phyloP scores from a whole-genome alignment of 495 filamentous ascomycete genomes.

The Aspergillus sclerotioniger region DNA sequence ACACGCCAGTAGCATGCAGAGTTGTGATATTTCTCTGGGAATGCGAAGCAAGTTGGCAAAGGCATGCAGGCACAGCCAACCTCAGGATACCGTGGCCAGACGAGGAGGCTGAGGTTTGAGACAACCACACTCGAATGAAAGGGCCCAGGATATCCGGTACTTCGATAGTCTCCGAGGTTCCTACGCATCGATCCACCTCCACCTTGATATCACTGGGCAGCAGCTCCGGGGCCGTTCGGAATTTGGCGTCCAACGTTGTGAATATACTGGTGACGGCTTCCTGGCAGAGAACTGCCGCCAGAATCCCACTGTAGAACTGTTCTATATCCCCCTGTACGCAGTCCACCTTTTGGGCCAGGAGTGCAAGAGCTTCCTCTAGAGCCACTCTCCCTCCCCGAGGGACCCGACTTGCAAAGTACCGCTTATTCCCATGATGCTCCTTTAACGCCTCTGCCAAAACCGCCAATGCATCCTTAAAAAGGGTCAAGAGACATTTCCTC shows the following conservation, averaged over 20 bases:
- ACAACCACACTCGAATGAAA: constrained; percentile 43
- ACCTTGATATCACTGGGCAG: constrained; percentile 25
- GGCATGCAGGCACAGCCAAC: constrained; percentile 39
- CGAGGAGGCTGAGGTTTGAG: constrained; percentile 25
- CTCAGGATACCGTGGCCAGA: constrained; percentile 28
- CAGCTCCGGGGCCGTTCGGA: constrained; percentile 13
- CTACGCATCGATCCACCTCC: constrained; percentile 36
- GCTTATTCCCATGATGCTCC: constrained; percentile 79
- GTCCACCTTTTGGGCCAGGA: constrained; percentile 55
- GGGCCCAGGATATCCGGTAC: constrained; percentile 40
- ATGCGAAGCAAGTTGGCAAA: constrained; percentile 45
- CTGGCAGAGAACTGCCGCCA: constrained; percentile 80
- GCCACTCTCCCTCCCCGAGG: constrained; percentile 73
- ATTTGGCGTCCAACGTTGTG: constrained; percentile 31
- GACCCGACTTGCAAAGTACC: constrained; percentile 75
- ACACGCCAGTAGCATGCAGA: constrained; percentile 72
- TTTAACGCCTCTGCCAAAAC: constrained; percentile 74
- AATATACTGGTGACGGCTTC: constrained; percentile 56
- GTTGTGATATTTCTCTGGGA: constrained; percentile 75
- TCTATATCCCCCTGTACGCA: constrained; percentile 58
- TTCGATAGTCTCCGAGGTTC: constrained; percentile 42
- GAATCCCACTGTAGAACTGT: constrained; percentile 79
- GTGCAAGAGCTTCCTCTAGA: constrained; percentile 66
- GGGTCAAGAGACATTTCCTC: constrained; percentile 59
- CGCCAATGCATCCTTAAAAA: constrained; percentile 67